Evolutionary conservation across 1,284 basidiomycete genomes (phyloP).

Genomic region (Abortiporus biennis): DNA sequence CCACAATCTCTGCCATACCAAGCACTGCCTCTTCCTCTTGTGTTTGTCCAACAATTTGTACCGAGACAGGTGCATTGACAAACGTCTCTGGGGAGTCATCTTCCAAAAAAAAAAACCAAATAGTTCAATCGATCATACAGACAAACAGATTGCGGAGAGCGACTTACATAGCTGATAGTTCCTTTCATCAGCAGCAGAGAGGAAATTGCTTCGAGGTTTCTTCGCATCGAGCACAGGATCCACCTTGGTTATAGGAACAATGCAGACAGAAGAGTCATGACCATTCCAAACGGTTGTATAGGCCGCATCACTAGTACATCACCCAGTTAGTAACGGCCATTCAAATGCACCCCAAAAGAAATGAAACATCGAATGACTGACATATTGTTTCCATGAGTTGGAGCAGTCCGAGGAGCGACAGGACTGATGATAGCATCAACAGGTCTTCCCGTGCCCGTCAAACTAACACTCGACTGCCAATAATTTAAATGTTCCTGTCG

Average conservation of each 20-base stretch:
- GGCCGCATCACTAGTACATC: constrained; percentile 13
- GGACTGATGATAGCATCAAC: constrained; percentile 33
- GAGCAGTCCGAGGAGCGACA: constrained; percentile 22
- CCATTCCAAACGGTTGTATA: constrained; percentile 20
- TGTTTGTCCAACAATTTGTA: constrained; percentile 44
- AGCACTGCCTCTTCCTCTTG: constrained; percentile 49
- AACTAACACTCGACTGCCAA: constrained; percentile 29
- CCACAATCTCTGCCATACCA: constrained; percentile 34
- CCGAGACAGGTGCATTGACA: constrained; percentile 40
- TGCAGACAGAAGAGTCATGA: constrained; percentile 38
- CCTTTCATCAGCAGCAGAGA: constrained; percentile 31
- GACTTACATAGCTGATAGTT: constrained; percentile 40
- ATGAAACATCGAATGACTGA: constrained; percentile 6
- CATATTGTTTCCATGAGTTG: constrained; percentile 25
- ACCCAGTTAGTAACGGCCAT: neutral
- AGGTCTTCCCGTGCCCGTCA: constrained; percentile 34
- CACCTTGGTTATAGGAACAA: constrained; percentile 38
- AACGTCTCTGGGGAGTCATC: constrained; percentile 40
- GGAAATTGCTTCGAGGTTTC: constrained; percentile 24
- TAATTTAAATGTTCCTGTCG: constrained; percentile 33
- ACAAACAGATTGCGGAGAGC: neutral
- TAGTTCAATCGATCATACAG: neutral
- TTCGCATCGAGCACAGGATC: constrained; percentile 27
- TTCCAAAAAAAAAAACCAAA: constrained; percentile 13
- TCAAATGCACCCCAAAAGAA: neutral